Evolutionary conservation across 1,284 basidiomycete genomes (phyloP), one percentile per base, ranked within the genome.

Genomic region (Jaminaea rosea): DNA sequence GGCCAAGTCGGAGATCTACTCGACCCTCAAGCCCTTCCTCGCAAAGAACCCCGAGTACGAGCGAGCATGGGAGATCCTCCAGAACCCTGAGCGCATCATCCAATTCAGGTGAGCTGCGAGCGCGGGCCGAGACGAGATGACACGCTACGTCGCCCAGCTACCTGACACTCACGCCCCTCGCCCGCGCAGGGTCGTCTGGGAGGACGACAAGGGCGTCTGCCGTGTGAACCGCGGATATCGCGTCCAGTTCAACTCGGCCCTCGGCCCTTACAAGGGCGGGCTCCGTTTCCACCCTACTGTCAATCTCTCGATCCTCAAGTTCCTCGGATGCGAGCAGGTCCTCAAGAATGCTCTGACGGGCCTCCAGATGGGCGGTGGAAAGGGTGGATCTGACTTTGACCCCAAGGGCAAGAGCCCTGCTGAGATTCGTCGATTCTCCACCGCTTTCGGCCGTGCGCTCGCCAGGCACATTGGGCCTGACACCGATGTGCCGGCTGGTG

Each of bases 291-390:
- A 87, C 79, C 84, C 84, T 58, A 82, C 83, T 51, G 86, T 88
- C 76, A 87, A 87, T 78, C 80, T 88, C 37, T 85, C 83, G 62
- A 86, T 88, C 76, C 81, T 88, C 76, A 87, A 87, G 76, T 88
- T 88, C 83, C 81, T 87, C 62, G 86, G 85, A 50, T 86, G 87
- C 74, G 86, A 88, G 77, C 82, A 83, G 75, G 84, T 82, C 65
- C 87, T 87, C 81, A 87, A 87, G 78, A 88, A 88, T 75, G 85
- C 86, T 32, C 79, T 88, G 27, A 87, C 86, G 26, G 85, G 85
- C 45, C 78, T 87, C 57, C 81, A 78, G 75, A 86, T 87, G 81
- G 85, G 85, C 63, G 85, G 85, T 69, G 80, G 79, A 61, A 76
- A 76, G 63, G 73, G 72, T 54, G 67, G 81, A 23, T 79, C 79